Evolutionary conservation across 768 basidiomycete genomes (phyloP).

Genomic region (Termitomyces sp.): DNA sequence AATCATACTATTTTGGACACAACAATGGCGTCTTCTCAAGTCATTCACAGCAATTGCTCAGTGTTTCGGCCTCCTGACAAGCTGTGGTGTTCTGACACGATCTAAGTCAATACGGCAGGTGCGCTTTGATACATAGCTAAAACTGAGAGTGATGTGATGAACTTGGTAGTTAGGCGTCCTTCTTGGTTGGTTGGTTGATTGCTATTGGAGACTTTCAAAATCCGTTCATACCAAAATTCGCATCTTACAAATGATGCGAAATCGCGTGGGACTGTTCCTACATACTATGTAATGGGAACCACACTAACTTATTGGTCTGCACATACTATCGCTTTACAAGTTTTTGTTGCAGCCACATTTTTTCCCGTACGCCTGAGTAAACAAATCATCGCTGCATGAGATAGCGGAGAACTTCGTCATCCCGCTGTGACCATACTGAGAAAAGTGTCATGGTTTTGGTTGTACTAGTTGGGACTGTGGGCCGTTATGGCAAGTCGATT

Average conservation of each 20-base stretch:
- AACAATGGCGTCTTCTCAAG: too few species aligned
- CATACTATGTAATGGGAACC: too few species aligned
- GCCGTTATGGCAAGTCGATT: neutral
- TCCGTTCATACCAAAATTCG: too few species aligned
- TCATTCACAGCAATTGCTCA: neutral
- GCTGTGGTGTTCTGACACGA: neutral
- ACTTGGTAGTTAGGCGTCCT: too few species aligned
- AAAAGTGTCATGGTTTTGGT: neutral
- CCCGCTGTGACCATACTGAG: neutral
- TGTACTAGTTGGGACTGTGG: neutral
- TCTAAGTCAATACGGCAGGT: neutral
- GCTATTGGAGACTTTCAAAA: too few species aligned
- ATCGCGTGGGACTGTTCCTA: too few species aligned
- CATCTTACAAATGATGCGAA: too few species aligned
- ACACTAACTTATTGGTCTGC: too few species aligned
- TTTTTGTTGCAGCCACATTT: neutral
- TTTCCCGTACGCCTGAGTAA: neutral
- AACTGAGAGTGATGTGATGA: neutral
- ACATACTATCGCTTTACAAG: neutral
- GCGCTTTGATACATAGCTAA: neutral
- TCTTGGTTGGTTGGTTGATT: too few species aligned
- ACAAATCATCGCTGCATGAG: neutral
- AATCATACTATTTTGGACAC: too few species aligned
- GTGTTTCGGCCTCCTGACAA: neutral
- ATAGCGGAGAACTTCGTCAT: neutral